Base-by-base conservation (phyloP, 164 flowering plant genomes). In the Stephania yunnanensis region DNA sequence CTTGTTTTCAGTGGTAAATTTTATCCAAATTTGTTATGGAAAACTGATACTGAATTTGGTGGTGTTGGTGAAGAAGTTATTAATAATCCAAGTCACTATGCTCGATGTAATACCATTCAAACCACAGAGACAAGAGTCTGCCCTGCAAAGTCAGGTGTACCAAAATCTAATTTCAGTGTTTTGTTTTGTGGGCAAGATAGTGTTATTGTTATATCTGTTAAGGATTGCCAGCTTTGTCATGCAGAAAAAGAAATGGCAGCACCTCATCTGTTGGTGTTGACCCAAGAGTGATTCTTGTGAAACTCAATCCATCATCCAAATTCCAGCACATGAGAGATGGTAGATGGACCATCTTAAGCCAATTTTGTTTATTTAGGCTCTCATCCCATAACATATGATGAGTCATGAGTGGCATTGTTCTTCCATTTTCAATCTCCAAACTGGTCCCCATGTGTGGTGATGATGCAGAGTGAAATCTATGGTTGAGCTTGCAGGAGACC, bases 401-500 rank as follows among this genome's bases (percentile, higher is more conserved):
- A 61, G 66, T 61, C 66, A 61, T 61, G 66, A 61, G 66, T 61
- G 66, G 20, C 66, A 61, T 61, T 9, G 66, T 61, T 61, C 66
- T 61, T 61, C 66, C 66, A 61, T 61, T 61, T 61, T 61, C 66
- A 61, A 61, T 61, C 66, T 61, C 66, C 29, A 61, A 61, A 61
- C 8, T 25, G 66, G 66, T 61, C 66, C 66, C 66, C 66, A 61
- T 61, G 20, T 61, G 66, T 61, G 66, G 20, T 61, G 25, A 17
- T 20, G 66, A 61, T 61, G 66, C 42, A 36, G 66, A 61, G 15
- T 2, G 66, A 61, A 61, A 61, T 61, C 66, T 61, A 61, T n/a
- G 66, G 66, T 61, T 61, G 66, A 61, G 22, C 25, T 61, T 61
- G 66, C 66, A 61, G 66, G 66, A 61, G 66, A 61, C 66, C 66